A percentile compares a stretch with the other conserved stretches of the same genome.
Evolutionary conservation across 805 yeast genomes (phyloP).

Genomic region (Pichia membranifaciens): DNA sequence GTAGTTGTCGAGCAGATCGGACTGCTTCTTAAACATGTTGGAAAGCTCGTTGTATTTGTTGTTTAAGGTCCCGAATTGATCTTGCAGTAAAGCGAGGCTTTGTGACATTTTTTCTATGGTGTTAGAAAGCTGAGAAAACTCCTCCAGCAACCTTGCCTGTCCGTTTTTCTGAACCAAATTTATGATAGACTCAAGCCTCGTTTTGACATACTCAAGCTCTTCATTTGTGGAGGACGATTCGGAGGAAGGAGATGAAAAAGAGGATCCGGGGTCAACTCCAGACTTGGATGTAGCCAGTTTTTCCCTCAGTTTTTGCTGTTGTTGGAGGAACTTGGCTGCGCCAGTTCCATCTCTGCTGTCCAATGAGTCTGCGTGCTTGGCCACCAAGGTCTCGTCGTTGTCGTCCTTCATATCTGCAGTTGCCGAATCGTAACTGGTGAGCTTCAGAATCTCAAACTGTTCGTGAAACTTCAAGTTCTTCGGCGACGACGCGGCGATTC

Average conservation of each 20-base stretch:
- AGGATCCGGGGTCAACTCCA: too few relatives aligned
- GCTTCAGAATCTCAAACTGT: conserved; percentile 56
- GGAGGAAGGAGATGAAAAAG: too few relatives aligned
- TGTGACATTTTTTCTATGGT: conserved; percentile 7
- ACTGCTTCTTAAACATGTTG: conserved; percentile 13
- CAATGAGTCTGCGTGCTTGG: conserved; percentile 18
- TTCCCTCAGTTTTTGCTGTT: conserved; percentile 19
- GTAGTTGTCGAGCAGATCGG: conserved; percentile 13
- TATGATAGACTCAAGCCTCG: conserved; percentile 2
- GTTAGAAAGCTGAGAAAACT: conserved; percentile 5
- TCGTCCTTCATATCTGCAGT: conserved; percentile 21
- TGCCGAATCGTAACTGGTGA: conserved; percentile 50
- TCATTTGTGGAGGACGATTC: neutral
- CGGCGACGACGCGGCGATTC: conserved; percentile 46
- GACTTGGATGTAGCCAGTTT: conserved; percentile 1
- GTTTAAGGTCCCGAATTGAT: conserved; percentile 7
- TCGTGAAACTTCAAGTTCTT: conserved; percentile 37
- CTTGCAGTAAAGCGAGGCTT: conserved; percentile 7
- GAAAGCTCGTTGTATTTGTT: conserved; percentile 11
- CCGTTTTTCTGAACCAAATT: neutral
- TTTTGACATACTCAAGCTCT: conserved; percentile 1
- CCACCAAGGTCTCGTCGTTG: conserved; percentile 22
- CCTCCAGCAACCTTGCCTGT: conserved; percentile 7
- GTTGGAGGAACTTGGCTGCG: conserved; percentile 15
- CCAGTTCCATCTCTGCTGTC: neutral